Evolutionary conservation across 1,139 yeast species (phyloP).

Genomic region (Nakaseomyces kungkrabaensis): DNA sequence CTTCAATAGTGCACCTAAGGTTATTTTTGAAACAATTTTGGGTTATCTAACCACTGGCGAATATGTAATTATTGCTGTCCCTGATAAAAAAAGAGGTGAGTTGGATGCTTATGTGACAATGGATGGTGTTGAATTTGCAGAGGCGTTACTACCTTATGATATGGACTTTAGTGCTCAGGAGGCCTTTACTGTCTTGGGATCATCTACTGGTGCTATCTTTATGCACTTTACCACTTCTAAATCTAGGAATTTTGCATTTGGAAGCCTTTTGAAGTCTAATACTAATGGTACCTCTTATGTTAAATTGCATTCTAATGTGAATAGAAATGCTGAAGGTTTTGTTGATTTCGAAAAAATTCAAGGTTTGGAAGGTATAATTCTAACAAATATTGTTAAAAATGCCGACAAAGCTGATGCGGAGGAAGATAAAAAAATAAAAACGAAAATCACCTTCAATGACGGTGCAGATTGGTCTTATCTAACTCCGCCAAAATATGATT

Average conservation of each 20-base stretch:
- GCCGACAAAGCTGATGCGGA: conserved; percentile 21
- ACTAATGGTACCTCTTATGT: conserved; percentile 94
- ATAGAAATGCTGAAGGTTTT: conserved; percentile 61
- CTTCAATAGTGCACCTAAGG: conserved; percentile 35
- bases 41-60: conserved; percentile 61
- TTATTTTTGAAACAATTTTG: conserved; percentile 42
- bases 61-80: conserved; percentile 62
- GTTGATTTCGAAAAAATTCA: conserved; percentile 85
- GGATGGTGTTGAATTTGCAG: conserved; percentile 75
- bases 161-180: conserved; percentile 46
- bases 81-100: conserved; percentile 29
- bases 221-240: conserved; percentile 68
- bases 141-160: conserved; percentile 69
- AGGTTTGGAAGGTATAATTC: conserved; percentile 78
- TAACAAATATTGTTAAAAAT: conserved; percentile 62
- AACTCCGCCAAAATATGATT: conserved; percentile 56
- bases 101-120: conserved; percentile 65
- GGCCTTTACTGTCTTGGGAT: conserved; percentile 78
- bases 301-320: conserved; percentile 59
- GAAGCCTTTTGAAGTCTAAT: conserved; percentile 80
- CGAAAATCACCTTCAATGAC: conserved; percentile 78
- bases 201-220: conserved; percentile 65
- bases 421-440: conserved; percentile 47
- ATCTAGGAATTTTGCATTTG: conserved; percentile 49
- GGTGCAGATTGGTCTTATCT: conserved; percentile 81